A percentile compares a stretch with the other conserved stretches of the same genome.
phyloP scores from a whole-genome alignment of 371 early-diverging fungal genomes.

The Apophysomyces variabilis region DNA sequence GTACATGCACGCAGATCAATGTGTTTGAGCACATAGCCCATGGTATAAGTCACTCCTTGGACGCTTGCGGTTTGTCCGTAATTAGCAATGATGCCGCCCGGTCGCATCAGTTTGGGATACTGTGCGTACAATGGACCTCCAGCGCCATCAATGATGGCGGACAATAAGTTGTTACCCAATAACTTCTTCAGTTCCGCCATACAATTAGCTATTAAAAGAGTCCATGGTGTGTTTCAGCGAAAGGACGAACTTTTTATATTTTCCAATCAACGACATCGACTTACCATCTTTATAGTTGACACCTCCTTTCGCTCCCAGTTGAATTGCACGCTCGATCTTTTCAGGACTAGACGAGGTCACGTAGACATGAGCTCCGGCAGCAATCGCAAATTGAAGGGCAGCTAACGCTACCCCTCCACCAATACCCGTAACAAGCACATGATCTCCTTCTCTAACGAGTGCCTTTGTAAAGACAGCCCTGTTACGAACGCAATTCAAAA shows the following conservation, averaged over 20 bases:
- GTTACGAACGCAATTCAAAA: not conserved
- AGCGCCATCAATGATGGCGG: constrained; percentile 74
- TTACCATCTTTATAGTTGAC: constrained; percentile 72
- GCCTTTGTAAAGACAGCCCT: constrained; percentile 67
- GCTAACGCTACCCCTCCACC: constrained; percentile 78
- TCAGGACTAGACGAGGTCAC: constrained; percentile 70
- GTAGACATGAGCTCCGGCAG: constrained; percentile 71
- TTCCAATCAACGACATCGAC: not conserved
- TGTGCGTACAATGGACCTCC: constrained; percentile 58
- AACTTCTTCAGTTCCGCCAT: constrained; percentile 49
- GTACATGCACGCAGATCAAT: constrained; percentile 66
- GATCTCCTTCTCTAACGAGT: constrained; percentile 55
- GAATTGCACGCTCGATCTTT: constrained; percentile 66
- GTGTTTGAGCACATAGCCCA: constrained; percentile 59
- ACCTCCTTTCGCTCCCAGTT: constrained; percentile 72
- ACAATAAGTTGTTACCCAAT: constrained; percentile 43
- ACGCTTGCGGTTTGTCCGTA: constrained; percentile 66
- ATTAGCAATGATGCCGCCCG: constrained; percentile 63
- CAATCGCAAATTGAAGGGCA: constrained; percentile 71
- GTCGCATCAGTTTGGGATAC: constrained; percentile 40
- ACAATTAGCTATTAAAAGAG: constrained; percentile 49
- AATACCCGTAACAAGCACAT: constrained; percentile 77
- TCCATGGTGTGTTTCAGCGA: not conserved
- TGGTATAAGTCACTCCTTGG: constrained; percentile 48
- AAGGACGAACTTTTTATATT: not conserved